These are phyloP conservation scores for Pseudocercospora crystallina DNA, from an alignment of 2,329 filamentous ascomycete genomes.

Conservation along the genomic window DNA sequence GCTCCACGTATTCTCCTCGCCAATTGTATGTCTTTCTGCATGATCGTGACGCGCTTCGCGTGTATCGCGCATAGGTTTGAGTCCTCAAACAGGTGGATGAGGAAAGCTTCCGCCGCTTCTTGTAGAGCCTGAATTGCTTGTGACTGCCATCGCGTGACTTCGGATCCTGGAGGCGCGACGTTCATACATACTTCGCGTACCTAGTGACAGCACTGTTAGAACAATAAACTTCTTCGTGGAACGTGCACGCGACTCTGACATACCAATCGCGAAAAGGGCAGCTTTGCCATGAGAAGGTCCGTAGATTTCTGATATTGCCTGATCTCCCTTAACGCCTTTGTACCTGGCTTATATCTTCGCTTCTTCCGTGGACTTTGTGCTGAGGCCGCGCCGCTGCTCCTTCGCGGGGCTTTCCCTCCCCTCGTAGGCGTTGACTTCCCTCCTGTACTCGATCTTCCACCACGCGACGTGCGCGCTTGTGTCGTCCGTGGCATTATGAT, in stretches of 20 bases:
- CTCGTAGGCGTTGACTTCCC: constrained; percentile 23
- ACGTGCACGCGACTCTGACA: constrained; percentile 16
- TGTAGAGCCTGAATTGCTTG: constrained; percentile 96
- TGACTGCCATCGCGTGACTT: constrained; percentile 92
- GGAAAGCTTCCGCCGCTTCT: constrained; percentile 98
- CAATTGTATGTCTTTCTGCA: constrained; percentile 95
- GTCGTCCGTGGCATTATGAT: constrained; percentile 11
- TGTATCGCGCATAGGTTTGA: constrained; percentile 98
- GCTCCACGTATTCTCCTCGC: constrained; percentile 89
- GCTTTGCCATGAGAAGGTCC: constrained; percentile 93
- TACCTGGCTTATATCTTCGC: constrained; percentile 57
- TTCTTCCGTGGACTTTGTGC: constrained; percentile 26
- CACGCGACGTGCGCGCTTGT: neutral
- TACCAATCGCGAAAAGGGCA: constrained; percentile 93
- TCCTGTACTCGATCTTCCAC: constrained; percentile 24
- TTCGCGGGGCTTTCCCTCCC: constrained; percentile 24
- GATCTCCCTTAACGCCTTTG: constrained; percentile 97
- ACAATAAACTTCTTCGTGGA: neutral
- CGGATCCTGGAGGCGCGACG: constrained; percentile 69
- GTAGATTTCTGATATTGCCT: constrained; percentile 97
- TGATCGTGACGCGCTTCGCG: constrained; percentile 98
- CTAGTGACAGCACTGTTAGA: constrained; percentile 25
- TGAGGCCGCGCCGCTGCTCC: constrained; percentile 12
- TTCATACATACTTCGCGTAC: constrained; percentile 93
- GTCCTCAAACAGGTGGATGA: constrained; percentile 97